Conservation (phyloP, 768 basidiomycete genomes). For the Termitomyces sp. region DNA sequence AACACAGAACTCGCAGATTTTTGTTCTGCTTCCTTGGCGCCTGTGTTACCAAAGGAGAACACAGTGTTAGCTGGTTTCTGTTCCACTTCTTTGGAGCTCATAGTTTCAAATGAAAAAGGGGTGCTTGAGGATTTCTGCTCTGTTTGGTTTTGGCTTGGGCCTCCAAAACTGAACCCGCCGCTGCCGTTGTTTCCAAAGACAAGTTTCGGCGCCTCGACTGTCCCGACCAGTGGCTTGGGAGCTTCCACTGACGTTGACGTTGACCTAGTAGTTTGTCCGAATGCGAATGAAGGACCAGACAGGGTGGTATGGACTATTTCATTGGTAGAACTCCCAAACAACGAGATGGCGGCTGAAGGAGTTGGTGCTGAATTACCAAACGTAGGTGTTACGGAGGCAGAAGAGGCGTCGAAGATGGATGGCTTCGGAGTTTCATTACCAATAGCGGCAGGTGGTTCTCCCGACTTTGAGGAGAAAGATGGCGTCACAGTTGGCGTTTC, state of each 20-base stretch:
- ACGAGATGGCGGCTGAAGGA: background rate
- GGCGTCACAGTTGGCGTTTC: background rate
- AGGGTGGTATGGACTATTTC: conserved; percentile 13
- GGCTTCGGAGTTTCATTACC: background rate
- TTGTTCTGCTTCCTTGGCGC: conserved; percentile 1
- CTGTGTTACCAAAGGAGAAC: conserved; percentile 40
- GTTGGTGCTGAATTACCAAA: background rate
- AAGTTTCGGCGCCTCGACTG: conserved; percentile 36
- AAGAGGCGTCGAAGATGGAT: conserved; percentile 12
- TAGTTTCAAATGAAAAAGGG: conserved; percentile 6
- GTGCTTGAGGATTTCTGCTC: conserved; percentile 1
- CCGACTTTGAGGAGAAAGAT: conserved; percentile 4
- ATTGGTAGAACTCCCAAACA: background rate
- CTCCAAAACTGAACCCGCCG: background rate
- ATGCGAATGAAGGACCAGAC: conserved; percentile 23
- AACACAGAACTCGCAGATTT: conserved; percentile 2
- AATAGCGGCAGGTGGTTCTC: background rate
- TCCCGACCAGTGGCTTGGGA: conserved; percentile 34
- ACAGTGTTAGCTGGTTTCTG: conserved; percentile 15
- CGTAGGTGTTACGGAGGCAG: conserved; percentile 8
- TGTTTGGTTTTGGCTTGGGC: background rate
- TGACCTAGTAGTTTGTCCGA: conserved; percentile 16
- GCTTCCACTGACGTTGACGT: conserved; percentile 17
- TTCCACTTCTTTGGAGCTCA: conserved; percentile 8
- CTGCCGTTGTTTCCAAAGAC: conserved; percentile 28